Evolutionary conservation across 345 rosid species (phyloP), one percentile per base, ranked within the genome.

Genomic region (Eucalyptus grandis): DNA sequence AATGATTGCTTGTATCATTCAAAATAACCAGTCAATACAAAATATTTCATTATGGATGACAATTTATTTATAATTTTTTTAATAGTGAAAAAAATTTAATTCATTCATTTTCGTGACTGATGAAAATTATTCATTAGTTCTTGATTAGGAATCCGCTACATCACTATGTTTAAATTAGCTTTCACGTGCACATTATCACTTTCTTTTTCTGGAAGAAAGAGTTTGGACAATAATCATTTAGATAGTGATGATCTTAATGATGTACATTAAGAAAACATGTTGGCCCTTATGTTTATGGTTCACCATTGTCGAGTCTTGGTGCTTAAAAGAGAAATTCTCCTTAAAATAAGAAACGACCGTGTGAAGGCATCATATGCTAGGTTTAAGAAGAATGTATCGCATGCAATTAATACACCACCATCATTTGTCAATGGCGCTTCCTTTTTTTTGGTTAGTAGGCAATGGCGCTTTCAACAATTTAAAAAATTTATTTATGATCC

Each of bases 71-170:
- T 17, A 67, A 31, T 31, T 67, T 31, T 31, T 15, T 49, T 2
- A 1, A 50, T 3, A 0, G 9, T n/a, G 77, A 62, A 27, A 26
- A 0, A 1, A 11, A 27, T 26, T 51, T 16, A 1, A 0, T 16
- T 51, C 10, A 53, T 65, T 65, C 5, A 3, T 14, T 16, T 1
- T 49, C 16, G 0, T 49, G 5, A 49, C 6, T 49, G 1, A 37
- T 37, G 40, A 37, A 17, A 34, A 34, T 69, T 31, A 34, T 69
- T 34, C 13, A 17, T 34, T 5, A 17, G 44, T 11, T 14, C 9
- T 21, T 11, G 85, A 22, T 40, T 19, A 37, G 7, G 9, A 19
- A 21, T 37, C 5, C 14, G 1, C 9, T 12, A 19, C 2, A 37
- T 37, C 44, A 5, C 14, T 12, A 3, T 34, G 4, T 21, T 37